A percentile compares a stretch with the other conserved stretches of the same genome.
Conservation (phyloP, 2,329 filamentous ascomycete genomes). For the Sporothrix pseudoabietina region DNA sequence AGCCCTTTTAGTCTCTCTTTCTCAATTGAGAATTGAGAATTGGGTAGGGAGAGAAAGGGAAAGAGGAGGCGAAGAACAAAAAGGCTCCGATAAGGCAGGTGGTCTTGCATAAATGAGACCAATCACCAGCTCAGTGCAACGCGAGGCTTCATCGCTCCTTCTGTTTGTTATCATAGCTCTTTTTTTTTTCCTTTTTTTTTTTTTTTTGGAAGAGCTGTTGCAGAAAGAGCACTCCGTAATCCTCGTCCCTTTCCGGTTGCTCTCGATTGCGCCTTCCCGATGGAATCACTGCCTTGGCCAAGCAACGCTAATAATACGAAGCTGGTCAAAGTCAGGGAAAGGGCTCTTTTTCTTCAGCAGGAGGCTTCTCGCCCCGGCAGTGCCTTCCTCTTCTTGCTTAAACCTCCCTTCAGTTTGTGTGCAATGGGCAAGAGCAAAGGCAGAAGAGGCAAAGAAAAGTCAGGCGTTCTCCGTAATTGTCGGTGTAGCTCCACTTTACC, state of each 20-base stretch:
- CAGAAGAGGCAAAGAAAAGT: neutral
- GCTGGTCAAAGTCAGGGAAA: neutral
- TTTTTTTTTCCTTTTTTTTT: neutral
- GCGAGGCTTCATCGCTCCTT: conserved; percentile 14
- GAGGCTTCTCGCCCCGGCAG: neutral
- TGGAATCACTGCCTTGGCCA: conserved; percentile 11
- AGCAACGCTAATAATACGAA: conserved; percentile 6
- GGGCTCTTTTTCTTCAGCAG: neutral
- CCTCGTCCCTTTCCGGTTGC: neutral
- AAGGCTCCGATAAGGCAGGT: conserved; percentile 19
- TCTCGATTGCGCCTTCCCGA: neutral
- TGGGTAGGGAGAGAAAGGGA: neutral
- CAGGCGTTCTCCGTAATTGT: neutral
- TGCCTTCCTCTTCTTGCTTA: conserved; percentile 9
- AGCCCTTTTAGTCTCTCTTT: neutral
- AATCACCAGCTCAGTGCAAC: neutral
- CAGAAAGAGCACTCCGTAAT: neutral
- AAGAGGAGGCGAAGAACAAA: neutral
- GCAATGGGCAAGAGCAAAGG: too few species aligned
- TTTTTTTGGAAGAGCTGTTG: neutral
- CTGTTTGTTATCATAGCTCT: neutral
- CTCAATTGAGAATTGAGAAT: neutral
- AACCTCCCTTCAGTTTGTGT: neutral
- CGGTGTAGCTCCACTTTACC: conserved; percentile 22
- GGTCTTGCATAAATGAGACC: neutral